Conservation (phyloP, 306 rosid genomes). For the Hippophae rhamnoides region DNA sequence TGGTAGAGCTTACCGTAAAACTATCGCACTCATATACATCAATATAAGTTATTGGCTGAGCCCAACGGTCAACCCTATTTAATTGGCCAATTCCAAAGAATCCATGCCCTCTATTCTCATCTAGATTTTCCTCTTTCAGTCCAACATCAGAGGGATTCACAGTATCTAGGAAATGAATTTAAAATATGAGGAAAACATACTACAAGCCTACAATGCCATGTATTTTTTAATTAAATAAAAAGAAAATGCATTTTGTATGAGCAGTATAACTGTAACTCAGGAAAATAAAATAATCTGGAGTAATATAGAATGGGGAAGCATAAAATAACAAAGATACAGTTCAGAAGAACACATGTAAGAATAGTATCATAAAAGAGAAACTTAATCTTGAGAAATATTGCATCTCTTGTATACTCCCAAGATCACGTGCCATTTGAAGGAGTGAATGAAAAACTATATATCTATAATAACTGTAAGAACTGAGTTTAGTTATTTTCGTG, state of each 20-base stretch:
- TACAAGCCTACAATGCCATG: conserved; percentile 3
- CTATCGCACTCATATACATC: conserved; percentile 57
- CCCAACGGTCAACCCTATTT: conserved; percentile 63
- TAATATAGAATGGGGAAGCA: too few species aligned
- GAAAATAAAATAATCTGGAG: too few species aligned
- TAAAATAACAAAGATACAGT: too few species aligned
- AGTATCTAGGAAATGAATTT: conserved; percentile 37
- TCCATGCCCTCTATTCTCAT: conserved; percentile 82
- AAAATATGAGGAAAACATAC: conserved; percentile 13
- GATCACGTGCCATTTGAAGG: too few species aligned
- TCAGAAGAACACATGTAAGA: too few species aligned
- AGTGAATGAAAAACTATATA: too few species aligned
- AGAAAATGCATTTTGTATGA: not conserved
- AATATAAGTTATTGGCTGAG: conserved; percentile 80
- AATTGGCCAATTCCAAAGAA: conserved; percentile 44
- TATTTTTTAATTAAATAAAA: not conserved
- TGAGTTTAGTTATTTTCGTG: too few species aligned
- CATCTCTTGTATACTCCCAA: too few species aligned
- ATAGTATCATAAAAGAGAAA: too few species aligned
- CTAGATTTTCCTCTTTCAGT: conserved; percentile 53
- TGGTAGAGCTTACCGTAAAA: conserved; percentile 55
- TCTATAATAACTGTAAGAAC: too few species aligned
- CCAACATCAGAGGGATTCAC: conserved; percentile 68
- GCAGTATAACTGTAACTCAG: too few species aligned
- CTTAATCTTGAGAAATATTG: too few species aligned